These are phyloP conservation scores for Solanum infundibuliforme DNA, from an alignment of 257 asterid genomes.

Conservation along the genomic window DNA sequence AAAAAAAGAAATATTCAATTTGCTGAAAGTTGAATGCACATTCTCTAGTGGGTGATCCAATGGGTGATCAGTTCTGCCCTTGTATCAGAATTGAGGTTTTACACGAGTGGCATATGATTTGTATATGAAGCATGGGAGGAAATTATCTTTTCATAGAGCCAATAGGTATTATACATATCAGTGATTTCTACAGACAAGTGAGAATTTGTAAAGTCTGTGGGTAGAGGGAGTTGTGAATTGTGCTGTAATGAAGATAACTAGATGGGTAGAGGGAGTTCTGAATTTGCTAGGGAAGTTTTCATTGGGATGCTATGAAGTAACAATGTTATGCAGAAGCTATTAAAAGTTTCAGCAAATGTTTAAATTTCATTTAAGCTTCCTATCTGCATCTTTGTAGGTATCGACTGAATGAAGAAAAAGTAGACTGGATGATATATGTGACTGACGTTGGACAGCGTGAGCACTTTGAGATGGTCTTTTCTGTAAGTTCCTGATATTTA, in stretches of 20 bases:
- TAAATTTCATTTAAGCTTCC: background rate
- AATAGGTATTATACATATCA: background rate
- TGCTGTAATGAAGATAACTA: background rate
- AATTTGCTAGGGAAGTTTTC: background rate
- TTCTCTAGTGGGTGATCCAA: background rate
- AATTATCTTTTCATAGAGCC: background rate
- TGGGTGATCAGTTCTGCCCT: background rate
- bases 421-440: constrained; percentile 85
- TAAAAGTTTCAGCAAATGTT: background rate
- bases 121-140: background rate
- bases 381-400: constrained; percentile 41
- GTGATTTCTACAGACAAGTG: background rate
- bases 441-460: constrained; percentile 90
- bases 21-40: background rate
- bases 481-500: constrained; percentile 39
- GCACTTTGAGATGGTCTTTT: constrained; percentile 88
- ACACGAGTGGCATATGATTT: background rate
- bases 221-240: background rate
- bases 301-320: background rate
- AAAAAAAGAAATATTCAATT: background rate
- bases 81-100: background rate
- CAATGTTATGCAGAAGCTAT: background rate
- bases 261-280: background rate
- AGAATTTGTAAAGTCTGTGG: background rate
- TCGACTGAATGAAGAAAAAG: constrained; percentile 84